Conservation (phyloP, 2,329 filamentous ascomycete genomes). For the Magnaporthales sp. region DNA sequence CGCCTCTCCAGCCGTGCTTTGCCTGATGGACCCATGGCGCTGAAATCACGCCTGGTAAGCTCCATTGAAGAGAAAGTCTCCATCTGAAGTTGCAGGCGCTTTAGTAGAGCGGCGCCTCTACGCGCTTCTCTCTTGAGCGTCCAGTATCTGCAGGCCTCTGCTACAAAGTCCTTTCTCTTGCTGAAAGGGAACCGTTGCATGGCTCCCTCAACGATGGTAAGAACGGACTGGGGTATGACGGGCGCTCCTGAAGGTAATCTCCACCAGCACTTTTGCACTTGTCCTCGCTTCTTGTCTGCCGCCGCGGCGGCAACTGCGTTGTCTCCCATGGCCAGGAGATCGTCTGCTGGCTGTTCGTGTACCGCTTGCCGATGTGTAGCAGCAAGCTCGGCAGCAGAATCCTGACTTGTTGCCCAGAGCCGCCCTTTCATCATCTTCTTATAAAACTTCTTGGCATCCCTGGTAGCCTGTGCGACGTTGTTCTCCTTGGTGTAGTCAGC, state of each 20-base stretch:
- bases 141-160: conserved; percentile 95
- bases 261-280: conserved; percentile 66
- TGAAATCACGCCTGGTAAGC: conserved; percentile 88
- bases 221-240: conserved; percentile 82
- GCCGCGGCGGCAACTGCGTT: conserved; percentile 42
- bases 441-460: conserved; percentile 82
- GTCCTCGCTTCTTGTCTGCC: conserved; percentile 63
- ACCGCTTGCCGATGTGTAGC: conserved; percentile 57
- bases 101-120: conserved; percentile 82
- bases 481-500: conserved; percentile 82
- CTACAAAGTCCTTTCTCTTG: conserved; percentile 85
- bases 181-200: conserved; percentile 71
- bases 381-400: conserved; percentile 72
- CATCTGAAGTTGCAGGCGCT: conserved; percentile 87
- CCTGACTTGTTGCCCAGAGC: conserved; percentile 87
- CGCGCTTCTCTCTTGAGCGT: conserved; percentile 91
- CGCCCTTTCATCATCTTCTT: conserved; percentile 80
- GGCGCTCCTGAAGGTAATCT: conserved; percentile 90
- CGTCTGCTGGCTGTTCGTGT: conserved; percentile 66
- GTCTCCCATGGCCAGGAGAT: conserved; percentile 75
- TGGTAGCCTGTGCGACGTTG: conserved; percentile 69
- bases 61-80: conserved; percentile 98
- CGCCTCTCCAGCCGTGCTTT: conserved; percentile 68
- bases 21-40: conserved; percentile 84
- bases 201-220: conserved; percentile 75